These are phyloP conservation scores for Botrytis byssoidea DNA, from an alignment of 2,329 filamentous ascomycete species.

Conservation along the genomic window DNA sequence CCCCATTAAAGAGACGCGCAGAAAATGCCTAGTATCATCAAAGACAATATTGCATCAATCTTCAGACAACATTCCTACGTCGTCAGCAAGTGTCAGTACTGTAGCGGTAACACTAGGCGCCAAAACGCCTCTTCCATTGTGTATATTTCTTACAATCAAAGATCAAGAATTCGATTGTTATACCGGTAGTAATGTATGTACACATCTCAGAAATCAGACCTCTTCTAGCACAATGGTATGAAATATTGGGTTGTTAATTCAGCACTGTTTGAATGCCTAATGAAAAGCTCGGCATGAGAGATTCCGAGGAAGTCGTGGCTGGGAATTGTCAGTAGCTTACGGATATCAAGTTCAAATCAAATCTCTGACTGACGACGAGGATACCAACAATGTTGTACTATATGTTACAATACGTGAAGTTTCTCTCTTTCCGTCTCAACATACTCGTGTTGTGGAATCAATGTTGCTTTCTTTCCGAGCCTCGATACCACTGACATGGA, in stretches of 20 bases:
- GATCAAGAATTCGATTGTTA: slow-evolving; percentile 11
- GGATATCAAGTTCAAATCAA: not conserved
- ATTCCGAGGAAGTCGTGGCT: slow-evolving; percentile 3
- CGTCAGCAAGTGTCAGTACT: slow-evolving; percentile 13
- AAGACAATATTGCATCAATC: not conserved
- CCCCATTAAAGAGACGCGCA: not conserved
- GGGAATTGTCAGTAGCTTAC: not conserved
- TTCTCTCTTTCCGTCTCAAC: slow-evolving; percentile 4
- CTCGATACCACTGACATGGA: slow-evolving; percentile 12
- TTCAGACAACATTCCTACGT: slow-evolving; percentile 7
- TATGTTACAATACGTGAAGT: slow-evolving; percentile 6
- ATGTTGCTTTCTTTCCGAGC: slow-evolving; percentile 9
- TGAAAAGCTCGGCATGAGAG: not conserved
- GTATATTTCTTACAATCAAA: not conserved
- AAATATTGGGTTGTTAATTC: not conserved
- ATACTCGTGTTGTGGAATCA: slow-evolving; percentile 13
- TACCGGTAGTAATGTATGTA: not conserved
- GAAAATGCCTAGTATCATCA: not conserved
- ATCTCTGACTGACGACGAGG: not conserved
- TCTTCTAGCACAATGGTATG: not conserved
- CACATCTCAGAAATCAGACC: not conserved
- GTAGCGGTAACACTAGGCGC: not conserved
- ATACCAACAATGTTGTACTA: slow-evolving; percentile 5
- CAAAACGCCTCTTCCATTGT: slow-evolving; percentile 3
- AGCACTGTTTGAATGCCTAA: not conserved